phyloP scores from a whole-genome alignment of 495 filamentous ascomycete species.

The Cercophora scortea region DNA sequence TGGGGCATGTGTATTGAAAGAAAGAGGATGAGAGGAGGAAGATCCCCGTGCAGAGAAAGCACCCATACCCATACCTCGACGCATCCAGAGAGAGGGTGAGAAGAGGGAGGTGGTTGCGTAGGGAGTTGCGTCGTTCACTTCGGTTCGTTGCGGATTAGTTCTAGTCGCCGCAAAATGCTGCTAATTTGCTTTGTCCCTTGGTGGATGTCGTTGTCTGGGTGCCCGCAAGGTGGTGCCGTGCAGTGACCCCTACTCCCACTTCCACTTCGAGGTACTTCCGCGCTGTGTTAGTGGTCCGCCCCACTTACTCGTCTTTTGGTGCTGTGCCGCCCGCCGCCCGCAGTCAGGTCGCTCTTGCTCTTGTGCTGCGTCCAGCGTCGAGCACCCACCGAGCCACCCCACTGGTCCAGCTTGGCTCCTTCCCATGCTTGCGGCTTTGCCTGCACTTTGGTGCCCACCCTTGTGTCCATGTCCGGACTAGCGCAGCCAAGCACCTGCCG shows the following conservation, averaged over 20 bases:
- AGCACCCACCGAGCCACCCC: too few species aligned
- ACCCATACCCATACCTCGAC: slow-evolving; percentile 15
- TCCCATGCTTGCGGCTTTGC: too few species aligned
- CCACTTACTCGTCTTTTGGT: too few species aligned
- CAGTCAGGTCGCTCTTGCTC: too few species aligned
- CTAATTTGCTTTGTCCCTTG: slow-evolving; percentile 30
- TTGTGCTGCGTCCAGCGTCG: too few species aligned
- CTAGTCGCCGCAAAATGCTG: slow-evolving; percentile 28
- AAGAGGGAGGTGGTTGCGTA: slow-evolving; percentile 16
- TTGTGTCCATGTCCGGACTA: too few species aligned
- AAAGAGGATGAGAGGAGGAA: slow-evolving; percentile 10
- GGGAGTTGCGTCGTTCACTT: slow-evolving; percentile 7
- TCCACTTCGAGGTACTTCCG: neutral
- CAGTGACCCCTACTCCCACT: slow-evolving; percentile 18
- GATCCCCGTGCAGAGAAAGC: slow-evolving; percentile 19
- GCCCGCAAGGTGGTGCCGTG: slow-evolving; percentile 9
- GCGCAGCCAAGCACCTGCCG: too few species aligned
- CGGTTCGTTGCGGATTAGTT: slow-evolving; percentile 21
- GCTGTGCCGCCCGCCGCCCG: too few species aligned
- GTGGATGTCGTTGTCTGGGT: slow-evolving; percentile 27
- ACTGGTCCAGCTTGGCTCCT: too few species aligned
- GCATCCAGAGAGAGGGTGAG: slow-evolving; percentile 19
- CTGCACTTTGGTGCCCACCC: too few species aligned
- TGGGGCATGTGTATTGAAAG: neutral
- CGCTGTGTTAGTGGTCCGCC: too few species aligned